Conservation (phyloP, 2,329 filamentous ascomycete species). For the Colletotrichum simmondsii region DNA sequence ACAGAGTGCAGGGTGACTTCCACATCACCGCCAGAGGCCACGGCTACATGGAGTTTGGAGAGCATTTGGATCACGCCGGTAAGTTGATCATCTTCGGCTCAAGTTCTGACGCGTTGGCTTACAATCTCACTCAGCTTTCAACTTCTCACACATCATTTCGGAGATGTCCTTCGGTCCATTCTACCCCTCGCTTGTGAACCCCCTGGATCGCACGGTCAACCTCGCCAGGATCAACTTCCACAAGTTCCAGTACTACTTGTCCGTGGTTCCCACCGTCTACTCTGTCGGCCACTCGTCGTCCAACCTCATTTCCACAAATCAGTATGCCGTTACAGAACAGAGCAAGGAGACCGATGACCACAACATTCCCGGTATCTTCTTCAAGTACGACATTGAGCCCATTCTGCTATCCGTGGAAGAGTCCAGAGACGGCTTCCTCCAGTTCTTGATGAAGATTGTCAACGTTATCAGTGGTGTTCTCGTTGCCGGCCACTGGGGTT, state of each 20-base stretch:
- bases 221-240: slow-evolving; percentile 82
- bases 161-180: slow-evolving; percentile 98
- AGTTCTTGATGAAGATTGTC: slow-evolving; percentile 82
- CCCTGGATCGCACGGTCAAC: slow-evolving; percentile 90
- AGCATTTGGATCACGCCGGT: slow-evolving; percentile 85
- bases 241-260: slow-evolving; percentile 98
- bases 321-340: slow-evolving; percentile 97
- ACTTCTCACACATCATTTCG: slow-evolving; percentile 96
- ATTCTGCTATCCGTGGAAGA: slow-evolving; percentile 89
- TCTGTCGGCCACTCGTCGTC: slow-evolving; percentile 63
- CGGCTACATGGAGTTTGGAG: slow-evolving; percentile 86
- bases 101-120: neutral
- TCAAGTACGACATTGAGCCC: slow-evolving; percentile 99
- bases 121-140: slow-evolving; percentile 74
- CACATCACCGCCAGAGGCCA: slow-evolving; percentile 96
- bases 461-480: slow-evolving; percentile 93
- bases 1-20: slow-evolving; percentile 98
- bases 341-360: slow-evolving; percentile 76
- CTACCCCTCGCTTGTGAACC: slow-evolving; percentile 93
- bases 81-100: slow-evolving; percentile 49
- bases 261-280: slow-evolving; percentile 94
- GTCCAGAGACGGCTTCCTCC: slow-evolving; percentile 78
- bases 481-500: slow-evolving; percentile 94
- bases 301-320: slow-evolving; percentile 87
- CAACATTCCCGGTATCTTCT: slow-evolving; percentile 88